phyloP scores from a whole-genome alignment of 2,329 filamentous ascomycete species.

The Sphaerulina populicola region DNA sequence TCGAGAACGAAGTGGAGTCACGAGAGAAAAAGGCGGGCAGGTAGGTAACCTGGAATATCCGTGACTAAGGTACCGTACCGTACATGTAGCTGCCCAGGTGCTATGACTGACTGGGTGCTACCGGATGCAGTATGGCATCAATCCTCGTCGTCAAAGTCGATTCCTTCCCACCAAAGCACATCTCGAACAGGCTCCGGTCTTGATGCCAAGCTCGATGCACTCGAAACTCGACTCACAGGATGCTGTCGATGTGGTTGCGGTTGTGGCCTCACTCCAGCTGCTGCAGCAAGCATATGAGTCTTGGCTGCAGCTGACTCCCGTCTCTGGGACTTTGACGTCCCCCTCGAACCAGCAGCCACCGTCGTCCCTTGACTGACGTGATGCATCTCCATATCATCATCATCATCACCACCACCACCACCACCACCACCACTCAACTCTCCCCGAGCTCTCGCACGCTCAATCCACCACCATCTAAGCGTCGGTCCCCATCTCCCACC shows the following conservation, averaged over 20 bases:
- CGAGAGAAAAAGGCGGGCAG: background rate
- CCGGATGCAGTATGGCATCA: background rate
- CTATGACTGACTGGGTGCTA: constrained; percentile 1
- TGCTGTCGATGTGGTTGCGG: background rate
- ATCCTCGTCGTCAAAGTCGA: background rate
- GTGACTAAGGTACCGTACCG: background rate
- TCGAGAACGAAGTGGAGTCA: background rate
- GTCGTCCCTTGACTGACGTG: background rate
- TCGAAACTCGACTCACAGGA: background rate
- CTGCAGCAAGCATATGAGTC: background rate
- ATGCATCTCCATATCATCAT: background rate
- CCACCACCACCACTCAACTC: background rate
- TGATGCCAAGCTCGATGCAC: background rate
- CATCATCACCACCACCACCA: background rate
- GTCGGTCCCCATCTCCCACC: background rate
- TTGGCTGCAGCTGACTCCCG: background rate
- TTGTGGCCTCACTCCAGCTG: background rate
- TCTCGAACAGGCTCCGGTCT: background rate
- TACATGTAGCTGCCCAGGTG: too few species aligned
- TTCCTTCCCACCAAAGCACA: constrained; percentile 4
- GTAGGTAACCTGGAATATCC: background rate
- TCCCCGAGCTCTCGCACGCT: background rate
- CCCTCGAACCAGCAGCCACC: background rate
- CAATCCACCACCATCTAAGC: background rate
- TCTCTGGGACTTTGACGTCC: background rate